phyloP scores from a whole-genome alignment of 345 rosid species.

The Sisymbrium irio region DNA sequence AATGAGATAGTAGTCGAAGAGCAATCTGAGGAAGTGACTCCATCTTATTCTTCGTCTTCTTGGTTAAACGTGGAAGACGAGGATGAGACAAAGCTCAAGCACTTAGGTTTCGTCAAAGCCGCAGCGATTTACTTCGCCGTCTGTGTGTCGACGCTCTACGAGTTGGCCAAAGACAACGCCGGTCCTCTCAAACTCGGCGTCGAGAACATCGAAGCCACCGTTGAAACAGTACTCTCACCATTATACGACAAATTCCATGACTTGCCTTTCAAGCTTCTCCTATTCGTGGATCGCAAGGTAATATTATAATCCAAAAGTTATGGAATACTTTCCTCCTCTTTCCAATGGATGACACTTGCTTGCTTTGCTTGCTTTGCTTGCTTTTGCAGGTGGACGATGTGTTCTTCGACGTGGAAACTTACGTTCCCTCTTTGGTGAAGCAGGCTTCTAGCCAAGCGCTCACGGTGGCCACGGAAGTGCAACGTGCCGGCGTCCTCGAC shows the following conservation, averaged over 20 bases:
- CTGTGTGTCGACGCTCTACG: slow-evolving; percentile 51
- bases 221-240: slow-evolving; percentile 58
- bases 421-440: slow-evolving; percentile 63
- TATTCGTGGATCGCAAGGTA: slow-evolving; percentile 71
- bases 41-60: background rate
- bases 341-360: background rate
- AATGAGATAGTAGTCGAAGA: slow-evolving; percentile 27
- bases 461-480: slow-evolving; percentile 59
- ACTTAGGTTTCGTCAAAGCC: slow-evolving; percentile 57
- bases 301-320: background rate
- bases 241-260: slow-evolving; percentile 56
- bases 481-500: slow-evolving; percentile 50
- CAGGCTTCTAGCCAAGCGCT: slow-evolving; percentile 54
- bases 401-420: slow-evolving; percentile 42
- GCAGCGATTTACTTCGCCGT: slow-evolving; percentile 44
- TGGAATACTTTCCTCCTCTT: background rate
- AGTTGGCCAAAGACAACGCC: slow-evolving; percentile 66
- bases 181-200: slow-evolving; percentile 75
- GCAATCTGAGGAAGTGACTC: slow-evolving; percentile 1
- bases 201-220: slow-evolving; percentile 57
- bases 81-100: slow-evolving; percentile 44
- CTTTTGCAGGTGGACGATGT: slow-evolving; percentile 54
- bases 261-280: slow-evolving; percentile 59
- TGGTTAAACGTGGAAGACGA: slow-evolving; percentile 25
- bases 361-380: slow-evolving; percentile 18